Percentiles rank a stretch among this genome's conserved stretches.
phyloP scores from a whole-genome alignment of 2,329 filamentous ascomycete genomes.

The Ophiostoma himal-ulmi region DNA sequence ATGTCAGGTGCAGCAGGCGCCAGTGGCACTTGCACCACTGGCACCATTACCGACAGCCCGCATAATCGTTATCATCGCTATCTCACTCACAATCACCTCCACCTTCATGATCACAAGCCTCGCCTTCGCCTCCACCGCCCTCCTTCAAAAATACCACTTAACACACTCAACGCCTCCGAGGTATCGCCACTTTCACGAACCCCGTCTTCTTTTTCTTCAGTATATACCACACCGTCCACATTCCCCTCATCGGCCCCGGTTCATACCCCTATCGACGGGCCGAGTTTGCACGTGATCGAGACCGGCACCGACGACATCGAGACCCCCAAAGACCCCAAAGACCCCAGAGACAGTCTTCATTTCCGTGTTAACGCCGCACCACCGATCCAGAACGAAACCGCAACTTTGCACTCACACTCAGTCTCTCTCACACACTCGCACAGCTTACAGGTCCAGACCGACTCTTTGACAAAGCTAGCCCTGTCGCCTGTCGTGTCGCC shows the following conservation, averaged over 20 bases:
- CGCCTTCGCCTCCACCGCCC: background rate
- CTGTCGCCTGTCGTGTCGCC: background rate
- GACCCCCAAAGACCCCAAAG: conserved; percentile 1
- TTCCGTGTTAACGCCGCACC: background rate
- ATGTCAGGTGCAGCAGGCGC: conserved; percentile 10
- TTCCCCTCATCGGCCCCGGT: conserved; percentile 22
- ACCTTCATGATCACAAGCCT: conserved; percentile 5
- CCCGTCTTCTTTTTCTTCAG: conserved; percentile 1
- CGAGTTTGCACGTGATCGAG: conserved; percentile 13
- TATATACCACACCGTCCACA: conserved; percentile 8
- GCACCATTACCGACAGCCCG: conserved; percentile 10
- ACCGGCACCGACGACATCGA: background rate
- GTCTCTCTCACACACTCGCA: background rate
- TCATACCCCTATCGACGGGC: background rate
- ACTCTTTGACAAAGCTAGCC: background rate
- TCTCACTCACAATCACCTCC: conserved; percentile 7
- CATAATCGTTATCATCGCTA: conserved; percentile 12
- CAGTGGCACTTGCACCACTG: background rate
- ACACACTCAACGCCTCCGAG: conserved; percentile 19
- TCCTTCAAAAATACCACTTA: conserved; percentile 8
- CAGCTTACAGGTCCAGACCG: background rate
- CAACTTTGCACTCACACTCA: background rate
- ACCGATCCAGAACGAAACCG: background rate
- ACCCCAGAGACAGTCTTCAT: conserved; percentile 4
- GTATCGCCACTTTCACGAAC: conserved; percentile 20